Evolutionary conservation across 129 eudicot species (phyloP), one percentile per base, ranked within the genome.

Genomic region (Solidago caesia): DNA sequence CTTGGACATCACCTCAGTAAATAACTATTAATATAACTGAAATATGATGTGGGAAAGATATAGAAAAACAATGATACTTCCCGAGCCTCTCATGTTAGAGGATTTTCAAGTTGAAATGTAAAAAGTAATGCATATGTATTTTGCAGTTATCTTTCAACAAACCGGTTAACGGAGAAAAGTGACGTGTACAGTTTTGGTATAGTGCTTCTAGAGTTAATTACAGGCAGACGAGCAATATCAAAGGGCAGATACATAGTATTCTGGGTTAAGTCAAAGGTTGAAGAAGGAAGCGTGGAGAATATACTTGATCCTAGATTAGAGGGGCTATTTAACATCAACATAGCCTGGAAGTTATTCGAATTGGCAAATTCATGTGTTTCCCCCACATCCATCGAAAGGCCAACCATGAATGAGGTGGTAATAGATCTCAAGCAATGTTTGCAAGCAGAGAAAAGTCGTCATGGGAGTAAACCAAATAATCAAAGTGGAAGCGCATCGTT

Each of bases 121-220:
- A 21, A 1, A 59, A 16, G 39, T 7, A 26, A 5, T 27, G 64
- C 44, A 7, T 47, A 5, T 47, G 10, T 11, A 21, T 21, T 21
- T 21, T 63, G 14, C 46, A 71, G 85, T 69, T 81, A 76, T 55
- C 64, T 65, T 70, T 63, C 49, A 1, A 51, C 78, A 14, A 33
- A 4, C 49, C 43, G 76, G 47, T 53, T 81, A 69, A 81, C 76
- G 0, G 75, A 67, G 71, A 74, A 80, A 72, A 79, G 84, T 42
- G 84, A 80, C 8, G 79, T 80, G 0, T 81, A 81, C 58, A 64
- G 85, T 11, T 81, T 62, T 71, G 81, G 81, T 42, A 58, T 81
- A 42, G 55, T 44, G n/a, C 53, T 66, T 66, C 70, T 66, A n/a
- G 70, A 42, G 29, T 9, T 66, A 16, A 43, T 70, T 2, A 63